Conservation (phyloP, 2,329 filamentous ascomycete species). For the Aspergillus niger region DNA sequence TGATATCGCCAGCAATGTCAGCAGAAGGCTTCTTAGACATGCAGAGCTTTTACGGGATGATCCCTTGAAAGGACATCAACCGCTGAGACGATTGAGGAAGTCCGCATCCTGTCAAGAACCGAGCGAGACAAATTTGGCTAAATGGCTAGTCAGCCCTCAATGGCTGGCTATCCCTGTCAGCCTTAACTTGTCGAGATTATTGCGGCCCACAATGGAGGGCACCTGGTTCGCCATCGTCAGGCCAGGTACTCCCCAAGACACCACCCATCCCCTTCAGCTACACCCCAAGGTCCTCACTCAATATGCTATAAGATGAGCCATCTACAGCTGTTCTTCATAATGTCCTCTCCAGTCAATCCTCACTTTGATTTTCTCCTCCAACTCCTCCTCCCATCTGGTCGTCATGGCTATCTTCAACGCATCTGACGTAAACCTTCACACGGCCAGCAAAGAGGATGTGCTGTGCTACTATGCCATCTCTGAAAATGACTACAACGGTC, state of each 20-base stretch:
- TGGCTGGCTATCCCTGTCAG: not conserved
- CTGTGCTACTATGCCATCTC: slow-evolving; percentile 15
- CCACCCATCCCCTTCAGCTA: not conserved
- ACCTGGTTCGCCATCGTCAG: not conserved
- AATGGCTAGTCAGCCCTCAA: not conserved
- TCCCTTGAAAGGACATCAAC: not conserved
- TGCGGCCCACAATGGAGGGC: not conserved
- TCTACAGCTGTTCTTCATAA: not conserved
- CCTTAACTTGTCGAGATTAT: not conserved
- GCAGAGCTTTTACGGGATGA: not conserved
- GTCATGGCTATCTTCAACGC: slow-evolving; percentile 11
- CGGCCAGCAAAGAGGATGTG: slow-evolving; percentile 11
- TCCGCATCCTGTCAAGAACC: too few relatives aligned
- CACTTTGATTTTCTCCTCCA: not conserved
- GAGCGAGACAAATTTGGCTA: not conserved
- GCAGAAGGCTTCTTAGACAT: not conserved
- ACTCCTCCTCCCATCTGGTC: not conserved
- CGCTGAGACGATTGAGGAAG: too few relatives aligned
- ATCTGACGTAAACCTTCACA: slow-evolving; percentile 11
- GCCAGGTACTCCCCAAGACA: not conserved
- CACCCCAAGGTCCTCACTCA: not conserved
- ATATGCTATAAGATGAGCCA: not conserved
- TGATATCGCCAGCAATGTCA: not conserved
- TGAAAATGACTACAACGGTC: slow-evolving; percentile 18
- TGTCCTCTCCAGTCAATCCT: not conserved